A percentile compares a stretch with the other conserved stretches of the same genome.
Evolutionary conservation across 495 filamentous ascomycete genomes (phyloP).

Genomic region (Penicillium cataractarum): DNA sequence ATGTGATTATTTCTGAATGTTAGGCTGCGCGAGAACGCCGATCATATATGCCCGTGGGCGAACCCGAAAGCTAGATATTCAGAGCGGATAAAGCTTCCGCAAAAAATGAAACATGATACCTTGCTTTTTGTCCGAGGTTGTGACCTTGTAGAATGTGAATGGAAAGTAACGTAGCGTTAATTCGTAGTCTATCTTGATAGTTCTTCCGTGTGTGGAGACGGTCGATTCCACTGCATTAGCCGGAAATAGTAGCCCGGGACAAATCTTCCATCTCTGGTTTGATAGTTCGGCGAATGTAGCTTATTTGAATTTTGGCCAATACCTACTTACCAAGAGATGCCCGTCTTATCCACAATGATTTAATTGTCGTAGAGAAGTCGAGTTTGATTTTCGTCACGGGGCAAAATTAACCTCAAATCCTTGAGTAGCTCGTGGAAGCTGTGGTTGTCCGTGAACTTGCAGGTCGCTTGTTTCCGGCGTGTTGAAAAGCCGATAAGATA

Average conservation of each 20-base stretch:
- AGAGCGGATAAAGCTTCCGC: not conserved
- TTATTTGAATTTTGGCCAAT: too few relatives aligned
- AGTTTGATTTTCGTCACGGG: too few relatives aligned
- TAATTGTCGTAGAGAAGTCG: too few relatives aligned
- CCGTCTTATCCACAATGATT: too few relatives aligned
- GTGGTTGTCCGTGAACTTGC: not conserved
- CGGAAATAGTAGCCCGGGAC: too few relatives aligned
- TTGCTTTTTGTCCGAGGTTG: not conserved
- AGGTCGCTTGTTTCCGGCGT: too few relatives aligned
- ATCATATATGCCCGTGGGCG: conserved; percentile 48
- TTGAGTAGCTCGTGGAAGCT: not conserved
- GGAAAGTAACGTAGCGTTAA: not conserved
- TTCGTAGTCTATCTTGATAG: not conserved
- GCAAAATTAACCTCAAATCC: too few relatives aligned
- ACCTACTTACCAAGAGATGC: too few relatives aligned
- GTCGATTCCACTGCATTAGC: too few relatives aligned
- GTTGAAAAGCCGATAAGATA: not conserved
- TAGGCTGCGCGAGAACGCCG: conserved; percentile 50
- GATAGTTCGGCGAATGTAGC: too few relatives aligned
- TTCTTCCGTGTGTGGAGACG: too few relatives aligned
- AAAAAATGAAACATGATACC: conserved; percentile 9
- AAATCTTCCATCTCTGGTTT: too few relatives aligned
- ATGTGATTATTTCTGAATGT: not conserved
- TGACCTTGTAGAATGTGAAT: not conserved
- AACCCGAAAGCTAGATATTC: conserved; percentile 24